Conservation (phyloP, 2,329 filamentous ascomycete genomes). For the Albophoma yamanashiensis region DNA sequence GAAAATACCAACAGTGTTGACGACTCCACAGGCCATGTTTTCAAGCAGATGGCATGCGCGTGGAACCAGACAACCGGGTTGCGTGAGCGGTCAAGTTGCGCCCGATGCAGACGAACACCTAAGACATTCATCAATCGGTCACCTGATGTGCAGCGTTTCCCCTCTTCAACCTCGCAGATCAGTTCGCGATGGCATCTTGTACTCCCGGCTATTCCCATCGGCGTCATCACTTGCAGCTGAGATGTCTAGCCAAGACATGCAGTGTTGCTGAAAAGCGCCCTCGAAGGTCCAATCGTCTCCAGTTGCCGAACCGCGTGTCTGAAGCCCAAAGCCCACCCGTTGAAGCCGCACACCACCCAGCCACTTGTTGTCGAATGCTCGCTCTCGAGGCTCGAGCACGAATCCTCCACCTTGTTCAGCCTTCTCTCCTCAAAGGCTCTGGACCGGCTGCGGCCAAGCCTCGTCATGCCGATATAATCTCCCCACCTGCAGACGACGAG, state of each 20-base stretch:
- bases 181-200: not conserved
- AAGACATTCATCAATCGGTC: not conserved
- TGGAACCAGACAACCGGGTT: not conserved
- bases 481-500: not conserved
- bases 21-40: not conserved
- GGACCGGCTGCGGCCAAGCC: not conserved
- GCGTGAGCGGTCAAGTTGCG: not conserved
- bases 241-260: not conserved
- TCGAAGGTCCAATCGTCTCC: not conserved
- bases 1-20: not conserved
- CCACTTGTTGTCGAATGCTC: not conserved
- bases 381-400: not conserved
- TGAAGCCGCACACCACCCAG: not conserved
- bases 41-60: not conserved
- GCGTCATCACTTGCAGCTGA: not conserved
- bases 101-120: not conserved
- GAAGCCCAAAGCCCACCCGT: no score
- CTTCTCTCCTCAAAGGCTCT: no score
- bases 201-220: not conserved
- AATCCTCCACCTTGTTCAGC: not conserved
- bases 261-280: not conserved
- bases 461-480: not conserved
- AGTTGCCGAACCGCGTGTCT: not conserved
- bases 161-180: not conserved
- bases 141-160: not conserved